Base-by-base conservation (phyloP, 179 eudicot species). In the Sideroxylon spinosum region DNA sequence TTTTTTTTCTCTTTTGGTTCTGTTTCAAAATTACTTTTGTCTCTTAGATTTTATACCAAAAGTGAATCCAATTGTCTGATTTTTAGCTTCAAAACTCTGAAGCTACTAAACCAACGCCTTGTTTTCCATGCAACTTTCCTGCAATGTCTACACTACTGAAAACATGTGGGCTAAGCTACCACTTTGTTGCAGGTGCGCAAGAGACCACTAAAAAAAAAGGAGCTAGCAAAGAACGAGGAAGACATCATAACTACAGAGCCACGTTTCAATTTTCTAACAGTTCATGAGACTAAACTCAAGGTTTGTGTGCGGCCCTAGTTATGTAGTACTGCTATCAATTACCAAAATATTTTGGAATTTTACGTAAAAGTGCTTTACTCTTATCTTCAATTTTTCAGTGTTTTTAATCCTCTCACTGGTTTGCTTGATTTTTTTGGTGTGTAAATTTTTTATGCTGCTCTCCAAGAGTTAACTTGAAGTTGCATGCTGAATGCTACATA, bases 251-350 rank as follows among this genome's bases (percentile, higher is more conserved):
- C 89, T 71, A 88, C 85, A 61, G 92, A 91, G 79, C 82, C 89
- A 61, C 87, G 84, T 53, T 84, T 89, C 71, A 92, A 80, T 82
- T 86, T 89, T 81, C 76, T 96, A 74, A 91, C 91, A 66, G 99
- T 96, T 65, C 99, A 96, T 83, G 98, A 96, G 84, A 94, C 97
- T 66, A 96, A 96, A 84, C 90, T 96, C n/a, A 96, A 96, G 94
- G 99, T 93, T 77, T 81, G 89, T 78, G 9, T 28, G 2, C 2
- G 37, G 3, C 2, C 48, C n/a, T 65, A 46, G 69, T 65, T 5
- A 65, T 65, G 20, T 32, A 73, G 52, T 73, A 65, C 66, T 73
- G 23, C 65, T 57, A 61, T 57, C 76, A 57, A 10, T 73, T 32
- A 19, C 11, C 37, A 32, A 32, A 28, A 20, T 26, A 72, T 29